Conservation (phyloP, 225 moss, liverwort and hornwort species). For the Straminergon stramineum region DNA sequence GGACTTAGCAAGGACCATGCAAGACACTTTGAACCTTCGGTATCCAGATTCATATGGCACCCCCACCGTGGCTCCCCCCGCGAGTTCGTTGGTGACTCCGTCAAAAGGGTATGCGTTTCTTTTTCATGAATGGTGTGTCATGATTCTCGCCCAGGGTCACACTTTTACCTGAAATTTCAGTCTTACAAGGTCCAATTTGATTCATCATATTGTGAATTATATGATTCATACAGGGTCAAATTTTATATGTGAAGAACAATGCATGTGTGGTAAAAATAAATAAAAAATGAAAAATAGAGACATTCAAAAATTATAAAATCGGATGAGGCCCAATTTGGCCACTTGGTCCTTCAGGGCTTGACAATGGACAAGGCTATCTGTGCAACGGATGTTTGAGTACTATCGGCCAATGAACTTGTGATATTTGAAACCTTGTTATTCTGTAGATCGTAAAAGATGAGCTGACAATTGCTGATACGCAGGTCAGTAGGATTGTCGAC, state of each 20-base stretch:
- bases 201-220: neutral
- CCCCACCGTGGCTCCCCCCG: constrained; percentile 3
- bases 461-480: neutral
- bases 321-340: too few relatives aligned
- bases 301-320: neutral
- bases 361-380: neutral
- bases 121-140: neutral
- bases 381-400: neutral
- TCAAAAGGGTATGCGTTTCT: constrained; percentile 18
- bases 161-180: neutral
- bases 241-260: neutral
- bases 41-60: constrained; percentile 16
- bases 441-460: neutral
- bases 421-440: neutral
- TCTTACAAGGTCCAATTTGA: neutral
- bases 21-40: constrained; percentile 19
- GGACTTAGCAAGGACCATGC: constrained; percentile 22
- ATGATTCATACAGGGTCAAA: neutral
- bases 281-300: neutral
- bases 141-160: neutral
- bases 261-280: neutral
- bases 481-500: constrained; percentile 45
- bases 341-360: neutral
- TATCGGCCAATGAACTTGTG: neutral
- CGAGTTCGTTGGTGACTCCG: neutral